These are phyloP conservation scores for Aquilaria yunnanensis DNA, from an alignment of 345 rosid genomes.

Conservation along the genomic window DNA sequence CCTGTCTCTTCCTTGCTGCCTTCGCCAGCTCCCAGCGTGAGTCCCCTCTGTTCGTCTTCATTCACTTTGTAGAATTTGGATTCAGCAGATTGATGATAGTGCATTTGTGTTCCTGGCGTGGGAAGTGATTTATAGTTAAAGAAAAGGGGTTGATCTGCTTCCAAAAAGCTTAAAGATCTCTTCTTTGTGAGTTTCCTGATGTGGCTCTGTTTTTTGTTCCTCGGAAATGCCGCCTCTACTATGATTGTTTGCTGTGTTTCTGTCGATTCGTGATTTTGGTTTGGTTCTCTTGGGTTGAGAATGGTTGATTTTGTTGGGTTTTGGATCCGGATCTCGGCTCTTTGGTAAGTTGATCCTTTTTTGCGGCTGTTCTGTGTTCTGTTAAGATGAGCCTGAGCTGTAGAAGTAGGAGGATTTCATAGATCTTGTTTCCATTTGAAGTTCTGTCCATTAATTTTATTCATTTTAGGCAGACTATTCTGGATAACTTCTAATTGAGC, in stretches of 20 bases:
- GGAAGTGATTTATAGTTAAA: background rate
- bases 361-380: background rate
- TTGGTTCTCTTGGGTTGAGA: constrained; percentile 12
- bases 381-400: background rate
- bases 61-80: background rate
- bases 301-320: background rate
- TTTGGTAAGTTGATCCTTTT: background rate
- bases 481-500: background rate
- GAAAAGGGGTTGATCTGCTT: constrained; percentile 16
- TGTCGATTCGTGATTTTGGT: constrained; percentile 5
- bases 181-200: constrained; percentile 4
- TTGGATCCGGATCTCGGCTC: constrained; percentile 3
- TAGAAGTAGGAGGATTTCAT: background rate
- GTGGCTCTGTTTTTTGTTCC: background rate
- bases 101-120: background rate
- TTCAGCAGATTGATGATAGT: background rate
- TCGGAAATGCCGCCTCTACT: background rate
- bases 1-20: constrained; percentile 28
- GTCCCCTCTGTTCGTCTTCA: constrained; percentile 3
- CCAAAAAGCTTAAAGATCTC: background rate
- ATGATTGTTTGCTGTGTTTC: constrained; percentile 6
- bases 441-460: constrained; percentile 2
- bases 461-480: background rate
- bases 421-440: background rate
- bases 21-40: constrained; percentile 30